These are phyloP conservation scores for Incumbomyces lentus DNA, from an alignment of 2,329 filamentous ascomycete genomes.

Conservation along the genomic window DNA sequence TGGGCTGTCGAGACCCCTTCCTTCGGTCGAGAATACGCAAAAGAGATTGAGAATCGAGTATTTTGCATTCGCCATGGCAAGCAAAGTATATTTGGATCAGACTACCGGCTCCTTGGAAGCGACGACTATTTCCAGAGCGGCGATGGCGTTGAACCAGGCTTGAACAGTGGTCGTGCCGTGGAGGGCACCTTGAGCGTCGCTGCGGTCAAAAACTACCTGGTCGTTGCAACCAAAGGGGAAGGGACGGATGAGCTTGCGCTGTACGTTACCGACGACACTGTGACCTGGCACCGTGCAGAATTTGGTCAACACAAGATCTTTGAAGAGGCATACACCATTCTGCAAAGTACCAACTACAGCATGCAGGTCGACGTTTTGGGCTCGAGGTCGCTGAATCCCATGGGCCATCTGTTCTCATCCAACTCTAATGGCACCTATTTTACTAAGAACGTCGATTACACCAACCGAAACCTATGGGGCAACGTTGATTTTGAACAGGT, in stretches of 20 bases:
- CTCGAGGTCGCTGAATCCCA: conserved; percentile 51
- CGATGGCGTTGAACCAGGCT: conserved; percentile 57
- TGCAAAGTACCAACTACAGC: conserved; percentile 96
- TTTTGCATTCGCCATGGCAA: conserved; percentile 70
- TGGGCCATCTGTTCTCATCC: conserved; percentile 86
- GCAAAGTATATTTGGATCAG: conserved; percentile 58
- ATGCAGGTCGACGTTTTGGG: conserved; percentile 92
- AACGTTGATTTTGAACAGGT: conserved; percentile 95
- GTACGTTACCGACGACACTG: conserved; percentile 75
- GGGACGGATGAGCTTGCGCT: conserved; percentile 84
- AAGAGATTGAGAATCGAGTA: conserved; percentile 56
- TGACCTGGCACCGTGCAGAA: conserved; percentile 81
- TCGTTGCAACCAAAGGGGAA: conserved; percentile 69
- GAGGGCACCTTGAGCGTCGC: conserved; percentile 74
- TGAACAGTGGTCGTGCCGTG: conserved; percentile 64
- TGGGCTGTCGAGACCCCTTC: conserved; percentile 72
- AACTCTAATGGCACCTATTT: conserved; percentile 98
- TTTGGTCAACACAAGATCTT: conserved; percentile 81
- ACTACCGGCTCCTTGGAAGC: conserved; percentile 69
- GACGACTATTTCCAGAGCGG: conserved; percentile 66
- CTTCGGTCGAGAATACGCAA: conserved; percentile 48
- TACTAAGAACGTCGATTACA: conserved; percentile 80
- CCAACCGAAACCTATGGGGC: conserved; percentile 67
- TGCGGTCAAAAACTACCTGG: conserved; percentile 72
- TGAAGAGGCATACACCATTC: conserved; percentile 76